phyloP scores from a whole-genome alignment of 495 filamentous ascomycete species.

The Penicillium manginii region DNA sequence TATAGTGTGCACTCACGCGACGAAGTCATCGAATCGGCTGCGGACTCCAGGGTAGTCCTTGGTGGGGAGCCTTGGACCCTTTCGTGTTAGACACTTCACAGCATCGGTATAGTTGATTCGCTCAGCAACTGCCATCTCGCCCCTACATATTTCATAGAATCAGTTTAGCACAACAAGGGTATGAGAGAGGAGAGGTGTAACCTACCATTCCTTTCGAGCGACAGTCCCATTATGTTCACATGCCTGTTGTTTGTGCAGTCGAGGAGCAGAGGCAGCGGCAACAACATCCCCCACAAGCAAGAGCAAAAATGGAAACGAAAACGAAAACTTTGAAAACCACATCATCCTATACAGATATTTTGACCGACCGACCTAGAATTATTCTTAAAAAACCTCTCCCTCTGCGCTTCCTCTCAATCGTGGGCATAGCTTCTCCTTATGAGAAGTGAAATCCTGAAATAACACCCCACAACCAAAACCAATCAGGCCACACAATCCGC shows the following conservation, averaged over 20 bases:
- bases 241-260: not conserved
- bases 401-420: not conserved
- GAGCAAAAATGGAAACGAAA: not conserved
- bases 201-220: constrained; percentile 13
- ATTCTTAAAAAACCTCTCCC: not conserved
- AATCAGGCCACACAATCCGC: not conserved
- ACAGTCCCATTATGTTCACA: not conserved
- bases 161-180: not conserved
- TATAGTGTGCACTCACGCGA: constrained; percentile 40
- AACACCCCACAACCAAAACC: not conserved
- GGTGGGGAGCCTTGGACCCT: constrained; percentile 44
- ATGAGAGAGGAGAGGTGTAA: not conserved
- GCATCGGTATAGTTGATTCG: constrained; percentile 51
- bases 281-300: not conserved
- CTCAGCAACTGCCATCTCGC: constrained; percentile 35
- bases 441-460: not conserved
- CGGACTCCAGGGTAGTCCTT: constrained; percentile 51
- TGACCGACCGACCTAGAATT: not conserved
- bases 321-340: too few species aligned
- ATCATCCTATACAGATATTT: not conserved
- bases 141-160: constrained; percentile 26
- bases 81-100: constrained; percentile 48
- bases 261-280: not conserved
- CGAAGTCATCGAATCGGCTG: constrained; percentile 59
- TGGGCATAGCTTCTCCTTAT: not conserved